Base-by-base conservation (phyloP, 108 stramenopile genomes). In the Seminavis robusta region DNA sequence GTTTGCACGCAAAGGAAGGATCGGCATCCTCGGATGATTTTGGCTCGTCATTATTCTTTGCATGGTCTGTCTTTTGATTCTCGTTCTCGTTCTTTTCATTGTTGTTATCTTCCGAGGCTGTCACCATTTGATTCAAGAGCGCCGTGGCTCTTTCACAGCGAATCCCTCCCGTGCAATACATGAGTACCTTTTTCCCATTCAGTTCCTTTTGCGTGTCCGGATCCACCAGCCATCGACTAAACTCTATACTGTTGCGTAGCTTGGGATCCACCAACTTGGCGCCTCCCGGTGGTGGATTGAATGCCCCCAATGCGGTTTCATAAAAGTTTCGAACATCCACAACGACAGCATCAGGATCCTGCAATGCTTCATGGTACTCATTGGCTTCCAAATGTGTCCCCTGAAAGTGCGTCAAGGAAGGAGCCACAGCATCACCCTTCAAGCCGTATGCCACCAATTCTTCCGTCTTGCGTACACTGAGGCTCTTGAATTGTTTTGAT, bases 251-350 rank as follows among this genome's bases (percentile, higher is more conserved):
- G 21, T 82, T 84, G 13, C 89, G 50, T 79, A 90, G 76, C 55
- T 82, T 80, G 30, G 89, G 89, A 59, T 90, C 89, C 3, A 90
- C 55, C 20, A 80, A 40, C 34, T 66, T 62, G 0, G 84, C 89
- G 7, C 89, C 85, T 17, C 63, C 63, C 13, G 56, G 47, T 1
- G 88, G 88, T 1, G 88, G 88, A 26, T 68, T 46, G 30, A 86
- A 79, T 10, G 65, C 58, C 5, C 90, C 90, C 43, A 92, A 83
- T 1, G 67, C 74, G 0, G 65, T 57, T 58, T 92, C 90, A 53
- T 92, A 92, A 20, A 64, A 64, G 32, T 92, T 92, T 0, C 90
- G 68, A 26, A 92, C 90, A 74, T 92, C 90, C 19, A 92, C 76
- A 44, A 92, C 72, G 36, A 92, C 90, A 0, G 90, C 74, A 31